A percentile compares a stretch with the other conserved stretches of the same genome.
Evolutionary conservation across 768 basidiomycete genomes (phyloP).

Genomic region (Lenzites betulinus): DNA sequence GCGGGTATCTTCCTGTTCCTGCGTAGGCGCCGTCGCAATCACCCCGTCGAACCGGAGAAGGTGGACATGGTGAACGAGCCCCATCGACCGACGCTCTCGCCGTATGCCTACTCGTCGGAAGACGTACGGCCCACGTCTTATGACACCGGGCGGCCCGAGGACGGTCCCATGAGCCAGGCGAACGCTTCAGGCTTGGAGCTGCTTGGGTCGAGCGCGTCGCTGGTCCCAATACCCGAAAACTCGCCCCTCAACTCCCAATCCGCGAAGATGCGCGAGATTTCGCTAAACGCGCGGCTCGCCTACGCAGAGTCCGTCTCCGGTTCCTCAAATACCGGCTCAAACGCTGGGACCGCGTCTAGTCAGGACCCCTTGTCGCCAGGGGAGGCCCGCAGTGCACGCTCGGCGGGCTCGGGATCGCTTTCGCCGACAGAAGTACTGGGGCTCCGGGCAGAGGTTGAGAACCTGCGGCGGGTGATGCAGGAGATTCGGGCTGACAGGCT

Average conservation of each 20-base stretch:
- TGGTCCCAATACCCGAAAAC: background rate
- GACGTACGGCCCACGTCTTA: background rate
- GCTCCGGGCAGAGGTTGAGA: constrained; percentile 34
- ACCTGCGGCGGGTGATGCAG: constrained; percentile 30
- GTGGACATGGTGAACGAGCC: background rate
- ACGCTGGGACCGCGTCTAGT: constrained; percentile 9
- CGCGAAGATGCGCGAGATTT: constrained; percentile 7
- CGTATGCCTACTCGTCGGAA: background rate
- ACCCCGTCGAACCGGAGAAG: background rate
- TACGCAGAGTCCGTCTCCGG: constrained; percentile 3
- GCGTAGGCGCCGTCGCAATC: background rate
- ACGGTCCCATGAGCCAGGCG: background rate
- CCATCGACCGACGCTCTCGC: constrained; percentile 5
- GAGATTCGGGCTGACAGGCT: constrained; percentile 26
- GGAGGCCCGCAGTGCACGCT: background rate
- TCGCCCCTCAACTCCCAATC: background rate
- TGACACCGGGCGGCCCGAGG: background rate
- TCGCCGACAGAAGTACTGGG: constrained; percentile 25
- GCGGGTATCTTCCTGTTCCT: constrained; percentile 2
- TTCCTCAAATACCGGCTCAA: constrained; percentile 1
- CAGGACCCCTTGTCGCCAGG: constrained; percentile 9
- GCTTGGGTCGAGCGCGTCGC: background rate
- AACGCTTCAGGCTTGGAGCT: background rate
- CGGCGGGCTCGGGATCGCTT: constrained; percentile 1
- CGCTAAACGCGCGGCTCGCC: constrained; percentile 3